Percentiles rank a stretch among this genome's conserved stretches.
Conservation (phyloP, 73 alveolate genomes). For the Paramecium tetraurelia region DNA sequence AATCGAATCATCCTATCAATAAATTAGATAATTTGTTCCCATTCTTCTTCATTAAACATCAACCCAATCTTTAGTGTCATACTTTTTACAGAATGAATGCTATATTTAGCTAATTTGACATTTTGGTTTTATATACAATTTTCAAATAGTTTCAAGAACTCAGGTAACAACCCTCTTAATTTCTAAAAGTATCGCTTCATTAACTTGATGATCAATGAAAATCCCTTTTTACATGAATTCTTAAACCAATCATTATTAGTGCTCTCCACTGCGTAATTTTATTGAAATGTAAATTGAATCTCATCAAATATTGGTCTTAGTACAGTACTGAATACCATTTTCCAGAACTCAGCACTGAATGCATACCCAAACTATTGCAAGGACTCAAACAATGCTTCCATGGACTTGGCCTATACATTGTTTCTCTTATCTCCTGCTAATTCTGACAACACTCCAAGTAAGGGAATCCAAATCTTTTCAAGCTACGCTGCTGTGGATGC, state of each 20-base stretch:
- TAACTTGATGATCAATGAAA: conserved; percentile 39
- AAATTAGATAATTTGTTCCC: conserved; percentile 54
- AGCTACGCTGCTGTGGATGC: not conserved
- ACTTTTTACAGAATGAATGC: conserved; percentile 53
- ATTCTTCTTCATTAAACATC: conserved; percentile 35
- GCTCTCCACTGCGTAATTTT: not conserved
- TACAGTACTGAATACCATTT: conserved; percentile 47
- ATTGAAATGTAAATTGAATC: conserved; percentile 57
- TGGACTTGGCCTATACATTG: conserved; percentile 29
- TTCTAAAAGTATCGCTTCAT: conserved; percentile 33
- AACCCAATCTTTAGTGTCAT: conserved; percentile 31
- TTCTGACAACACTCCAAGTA: conserved; percentile 53
- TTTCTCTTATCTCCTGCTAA: conserved; percentile 56
- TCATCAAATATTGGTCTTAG: conserved; percentile 62
- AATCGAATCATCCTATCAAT: conserved; percentile 50
- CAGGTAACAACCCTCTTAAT: not conserved
- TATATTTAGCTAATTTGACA: conserved; percentile 44
- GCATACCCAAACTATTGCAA: conserved; percentile 50
- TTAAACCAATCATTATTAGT: conserved; percentile 33
- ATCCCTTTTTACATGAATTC: conserved; percentile 56
- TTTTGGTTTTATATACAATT: conserved; percentile 52
- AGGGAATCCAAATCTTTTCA: conserved; percentile 46
- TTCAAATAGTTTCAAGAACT: conserved; percentile 45
- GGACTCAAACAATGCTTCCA: conserved; percentile 49
- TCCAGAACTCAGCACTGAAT: conserved; percentile 57